Conservation (phyloP, 2,329 filamentous ascomycete species). For the Diaporthe vexans region DNA sequence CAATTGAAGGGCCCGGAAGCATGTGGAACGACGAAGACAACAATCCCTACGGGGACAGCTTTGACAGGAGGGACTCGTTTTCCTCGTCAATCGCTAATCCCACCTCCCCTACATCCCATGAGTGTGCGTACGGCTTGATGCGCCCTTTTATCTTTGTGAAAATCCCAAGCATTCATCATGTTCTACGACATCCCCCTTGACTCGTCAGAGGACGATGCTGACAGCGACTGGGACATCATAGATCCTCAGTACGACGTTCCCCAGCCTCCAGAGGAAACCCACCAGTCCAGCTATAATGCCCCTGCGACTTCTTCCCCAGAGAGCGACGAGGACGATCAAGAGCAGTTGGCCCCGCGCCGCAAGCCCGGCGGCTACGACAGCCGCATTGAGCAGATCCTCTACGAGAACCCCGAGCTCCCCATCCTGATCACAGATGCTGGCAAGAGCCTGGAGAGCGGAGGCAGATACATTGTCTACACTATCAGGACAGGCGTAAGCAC, state of each 20-base stretch:
- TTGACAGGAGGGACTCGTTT: conserved; percentile 87
- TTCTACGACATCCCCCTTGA: conserved; percentile 56
- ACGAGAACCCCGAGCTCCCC: conserved; percentile 90
- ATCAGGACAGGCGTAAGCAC: conserved; percentile 88
- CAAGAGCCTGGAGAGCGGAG: conserved; percentile 93
- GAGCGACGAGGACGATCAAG: conserved; percentile 63
- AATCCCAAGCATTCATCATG: conserved; percentile 47
- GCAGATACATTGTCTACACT: conserved; percentile 96
- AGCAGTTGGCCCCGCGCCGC: conserved; percentile 64
- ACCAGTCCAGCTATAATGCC: conserved; percentile 36
- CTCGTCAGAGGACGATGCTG: conserved; percentile 55
- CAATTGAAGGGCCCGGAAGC: conserved; percentile 48
- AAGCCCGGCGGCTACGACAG: conserved; percentile 94
- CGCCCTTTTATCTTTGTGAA: conserved; percentile 38
- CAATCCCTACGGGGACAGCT: conserved; percentile 93
- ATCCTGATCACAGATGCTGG: conserved; percentile 95
- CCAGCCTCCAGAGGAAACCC: conserved; percentile 68
- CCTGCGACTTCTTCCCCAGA: conserved; percentile 47
- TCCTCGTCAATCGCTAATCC: conserved; percentile 77
- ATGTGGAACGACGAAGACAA: conserved; percentile 99
- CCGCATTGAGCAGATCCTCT: conserved; percentile 96
- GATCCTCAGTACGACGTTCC: conserved; percentile 74
- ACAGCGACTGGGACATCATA: conserved; percentile 61
- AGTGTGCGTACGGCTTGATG: conserved; percentile 64
- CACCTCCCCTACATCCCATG: conserved; percentile 69